Conservation (phyloP, 352 stramenopile species). For the Pythium dissimile region DNA sequence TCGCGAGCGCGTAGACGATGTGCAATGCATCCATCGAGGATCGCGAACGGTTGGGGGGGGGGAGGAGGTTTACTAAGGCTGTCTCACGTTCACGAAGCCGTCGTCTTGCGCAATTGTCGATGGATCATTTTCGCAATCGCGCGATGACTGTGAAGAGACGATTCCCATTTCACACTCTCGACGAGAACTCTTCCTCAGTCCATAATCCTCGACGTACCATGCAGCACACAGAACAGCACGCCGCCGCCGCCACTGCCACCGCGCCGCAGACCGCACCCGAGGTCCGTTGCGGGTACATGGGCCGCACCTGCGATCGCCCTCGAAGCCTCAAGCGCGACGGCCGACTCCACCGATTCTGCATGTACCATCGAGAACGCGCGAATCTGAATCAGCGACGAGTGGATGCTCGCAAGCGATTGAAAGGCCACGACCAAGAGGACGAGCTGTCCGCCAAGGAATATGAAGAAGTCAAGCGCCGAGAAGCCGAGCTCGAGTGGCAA, state of each 20-base stretch:
- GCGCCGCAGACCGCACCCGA: slow-evolving; percentile 15
- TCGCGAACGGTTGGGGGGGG: not conserved
- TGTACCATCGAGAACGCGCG: slow-evolving; percentile 63
- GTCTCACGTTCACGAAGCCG: not conserved
- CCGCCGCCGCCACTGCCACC: not conserved
- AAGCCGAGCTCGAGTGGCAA: slow-evolving; percentile 18
- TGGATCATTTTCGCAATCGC: not conserved
- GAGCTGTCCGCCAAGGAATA: slow-evolving; percentile 16
- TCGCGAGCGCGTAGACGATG: not conserved
- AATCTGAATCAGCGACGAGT: slow-evolving; percentile 73
- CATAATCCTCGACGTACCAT: not conserved
- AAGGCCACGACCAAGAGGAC: slow-evolving; percentile 10
- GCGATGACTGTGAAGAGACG: not conserved
- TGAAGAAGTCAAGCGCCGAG: slow-evolving; percentile 15
- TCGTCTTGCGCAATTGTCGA: not conserved
- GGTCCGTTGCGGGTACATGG: slow-evolving; percentile 64
- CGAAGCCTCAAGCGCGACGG: slow-evolving; percentile 72
- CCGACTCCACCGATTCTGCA: slow-evolving; percentile 70
- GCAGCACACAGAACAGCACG: not conserved
- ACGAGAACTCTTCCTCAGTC: not conserved
- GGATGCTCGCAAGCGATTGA: slow-evolving; percentile 16
- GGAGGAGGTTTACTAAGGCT: no score
- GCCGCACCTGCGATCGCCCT: slow-evolving; percentile 60
- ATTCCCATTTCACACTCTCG: not conserved
- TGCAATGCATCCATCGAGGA: not conserved